Evolutionary conservation across 2,329 filamentous ascomycete species (phyloP).

Genomic region (Xylaria sp.): DNA sequence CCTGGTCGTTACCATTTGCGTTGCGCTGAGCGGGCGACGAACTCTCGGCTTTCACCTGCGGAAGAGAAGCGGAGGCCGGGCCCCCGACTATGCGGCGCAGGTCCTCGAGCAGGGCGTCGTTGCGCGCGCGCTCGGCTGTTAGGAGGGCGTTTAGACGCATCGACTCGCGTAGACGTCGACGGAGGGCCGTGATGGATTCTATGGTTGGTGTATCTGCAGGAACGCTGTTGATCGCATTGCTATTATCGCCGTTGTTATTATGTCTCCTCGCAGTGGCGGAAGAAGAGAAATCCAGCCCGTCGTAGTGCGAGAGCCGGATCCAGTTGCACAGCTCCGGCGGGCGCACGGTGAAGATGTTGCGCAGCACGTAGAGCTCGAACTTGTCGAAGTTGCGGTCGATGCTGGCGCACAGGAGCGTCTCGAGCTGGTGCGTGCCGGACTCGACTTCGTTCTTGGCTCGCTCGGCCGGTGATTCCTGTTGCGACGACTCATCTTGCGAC

Average conservation of each 20-base stretch:
- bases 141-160: constrained; percentile 69
- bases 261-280: constrained; percentile 3
- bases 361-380: constrained; percentile 88
- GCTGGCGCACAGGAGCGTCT: constrained; percentile 82
- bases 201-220: constrained; percentile 60
- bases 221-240: not conserved
- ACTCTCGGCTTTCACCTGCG: constrained; percentile 43
- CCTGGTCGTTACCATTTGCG: constrained; percentile 21
- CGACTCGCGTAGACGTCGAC: constrained; percentile 71
- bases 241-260: not conserved
- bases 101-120: constrained; percentile 51
- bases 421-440: constrained; percentile 84
- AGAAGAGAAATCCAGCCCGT: constrained; percentile 66
- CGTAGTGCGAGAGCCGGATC: constrained; percentile 87
- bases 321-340: constrained; percentile 76
- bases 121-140: constrained; percentile 61
- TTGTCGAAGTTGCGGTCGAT: constrained; percentile 89
- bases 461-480: constrained; percentile 49
- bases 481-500: constrained; percentile 51
- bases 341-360: constrained; percentile 80
- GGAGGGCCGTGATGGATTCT: constrained; percentile 76
- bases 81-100: constrained; percentile 49
- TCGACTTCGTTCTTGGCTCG: constrained; percentile 77
- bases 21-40: constrained; percentile 35
- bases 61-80: constrained; percentile 17